Conservation (phyloP, 75 land plant species). For the Azolla pinnata region DNA sequence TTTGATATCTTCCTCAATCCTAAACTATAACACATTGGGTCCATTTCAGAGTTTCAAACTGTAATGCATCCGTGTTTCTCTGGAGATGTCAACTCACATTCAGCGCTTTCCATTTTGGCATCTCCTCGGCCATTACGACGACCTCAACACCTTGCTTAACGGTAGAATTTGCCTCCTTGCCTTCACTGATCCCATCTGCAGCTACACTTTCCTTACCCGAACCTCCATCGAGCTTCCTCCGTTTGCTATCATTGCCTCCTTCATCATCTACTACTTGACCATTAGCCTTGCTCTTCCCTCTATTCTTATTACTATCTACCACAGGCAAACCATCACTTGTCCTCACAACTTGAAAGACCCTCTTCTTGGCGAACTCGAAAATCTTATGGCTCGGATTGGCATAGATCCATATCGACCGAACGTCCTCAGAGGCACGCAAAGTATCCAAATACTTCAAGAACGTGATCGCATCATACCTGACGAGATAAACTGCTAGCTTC, state of each 20-base stretch:
- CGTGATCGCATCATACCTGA: slow-evolving; percentile 91
- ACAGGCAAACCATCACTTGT: slow-evolving; percentile 24
- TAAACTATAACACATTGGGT: too few species aligned
- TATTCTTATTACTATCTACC: background rate
- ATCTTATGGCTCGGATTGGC: slow-evolving; percentile 89
- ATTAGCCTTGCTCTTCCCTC: slow-evolving; percentile 14
- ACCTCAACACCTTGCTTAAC: slow-evolving; percentile 35
- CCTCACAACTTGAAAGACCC: slow-evolving; percentile 63
- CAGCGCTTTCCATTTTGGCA: slow-evolving; percentile 97
- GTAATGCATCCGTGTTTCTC: too few species aligned
- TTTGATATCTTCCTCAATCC: too few species aligned
- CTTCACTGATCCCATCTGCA: slow-evolving; percentile 2
- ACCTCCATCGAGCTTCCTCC: background rate
- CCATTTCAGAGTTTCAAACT: too few species aligned
- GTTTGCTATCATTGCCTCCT: slow-evolving; percentile 10
- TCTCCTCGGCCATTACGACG: slow-evolving; percentile 79
- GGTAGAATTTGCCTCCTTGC: slow-evolving; percentile 9
- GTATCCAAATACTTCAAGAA: slow-evolving; percentile 91
- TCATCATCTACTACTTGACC: slow-evolving; percentile 17
- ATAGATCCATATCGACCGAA: slow-evolving; percentile 91
- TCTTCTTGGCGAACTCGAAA: slow-evolving; percentile 85
- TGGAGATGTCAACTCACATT: slow-evolving; percentile 66
- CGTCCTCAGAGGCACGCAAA: slow-evolving; percentile 79
- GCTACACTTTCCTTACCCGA: slow-evolving; percentile 11
- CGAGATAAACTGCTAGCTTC: slow-evolving; percentile 83